Evolutionary conservation across 768 basidiomycete genomes (phyloP), one percentile per base, ranked within the genome.

Genomic region (Leccinum subtestaceum): DNA sequence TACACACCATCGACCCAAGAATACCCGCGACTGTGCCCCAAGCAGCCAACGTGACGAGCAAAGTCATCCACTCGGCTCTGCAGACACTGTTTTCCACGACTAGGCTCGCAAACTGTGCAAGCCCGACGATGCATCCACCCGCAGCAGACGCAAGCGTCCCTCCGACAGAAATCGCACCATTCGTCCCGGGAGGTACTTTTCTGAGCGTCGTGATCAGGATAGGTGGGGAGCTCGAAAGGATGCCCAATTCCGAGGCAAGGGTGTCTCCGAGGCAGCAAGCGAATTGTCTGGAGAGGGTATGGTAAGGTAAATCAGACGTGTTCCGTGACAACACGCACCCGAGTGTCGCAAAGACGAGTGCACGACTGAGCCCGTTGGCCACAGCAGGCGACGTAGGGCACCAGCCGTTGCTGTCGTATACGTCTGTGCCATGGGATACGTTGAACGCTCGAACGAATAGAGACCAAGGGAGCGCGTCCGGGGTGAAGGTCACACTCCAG

Each of bases 191-290:
- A 2, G 94, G 94, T 0, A 94, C 91, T 1, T 74, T 63, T 63
- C 80, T 81, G 55, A 88, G 72, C 4, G 90, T 94, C 5, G 93
- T 95, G 64, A 97, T 82, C 34, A 96, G 82, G 50, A 86, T 69
- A 34, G 95, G 91, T 3, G 79, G 80, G 13, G 81, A 77, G 38
- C 69, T 70, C 25, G 93, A 89, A 46, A 97, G 79, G 62, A 97
- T 94, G 34, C 95, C 95, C 23, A 97, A 81, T 74, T 97, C 95
- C 9, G 93, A 95, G 1, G 94, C 94, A 2, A 98, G 84, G 0
- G 95, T 97, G 66, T 97, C 95, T 5, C 92, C 95, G 9, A 95
- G 78, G 69, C 90, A 93, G 72, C 91, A 94, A 3, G 87, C 87
- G 71, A 93, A 92, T 69, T 95, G 93, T 4, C 92, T 94, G 4